Conservation (phyloP, 108 stramenopile genomes). For the Nannochloropsis oceanica region DNA sequence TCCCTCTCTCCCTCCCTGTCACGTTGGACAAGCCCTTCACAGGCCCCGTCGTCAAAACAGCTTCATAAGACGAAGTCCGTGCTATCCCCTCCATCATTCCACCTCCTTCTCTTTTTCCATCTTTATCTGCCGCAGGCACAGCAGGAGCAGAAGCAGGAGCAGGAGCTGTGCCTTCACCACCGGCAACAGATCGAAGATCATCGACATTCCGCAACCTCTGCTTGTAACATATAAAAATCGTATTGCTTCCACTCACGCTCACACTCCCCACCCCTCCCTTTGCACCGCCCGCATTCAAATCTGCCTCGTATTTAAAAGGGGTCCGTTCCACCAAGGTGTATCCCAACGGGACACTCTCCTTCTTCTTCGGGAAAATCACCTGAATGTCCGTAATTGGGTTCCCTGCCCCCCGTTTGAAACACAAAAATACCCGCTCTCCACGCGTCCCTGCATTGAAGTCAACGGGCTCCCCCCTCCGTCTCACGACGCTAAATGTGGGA, state of each 20-base stretch:
- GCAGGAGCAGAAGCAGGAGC: background rate
- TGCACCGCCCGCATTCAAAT: conserved; percentile 22
- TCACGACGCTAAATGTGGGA: conserved; percentile 3
- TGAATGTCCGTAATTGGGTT: conserved; percentile 35
- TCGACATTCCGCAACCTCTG: conserved; percentile 16
- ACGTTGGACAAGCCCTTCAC: background rate
- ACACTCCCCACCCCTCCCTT: no score
- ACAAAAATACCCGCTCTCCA: conserved; percentile 29
- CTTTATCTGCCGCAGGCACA: background rate
- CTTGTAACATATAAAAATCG: conserved; percentile 19
- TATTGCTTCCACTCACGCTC: conserved; percentile 4
- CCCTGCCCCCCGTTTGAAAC: conserved; percentile 28
- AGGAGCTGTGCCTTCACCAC: background rate
- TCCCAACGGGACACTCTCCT: conserved; percentile 14
- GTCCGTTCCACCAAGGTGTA: conserved; percentile 20
- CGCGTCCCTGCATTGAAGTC: conserved; percentile 32
- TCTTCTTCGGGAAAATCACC: conserved; percentile 13
- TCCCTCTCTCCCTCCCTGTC: background rate
- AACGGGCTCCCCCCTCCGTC: conserved; percentile 14
- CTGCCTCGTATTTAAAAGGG: conserved; percentile 12
- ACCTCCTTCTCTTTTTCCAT: background rate
- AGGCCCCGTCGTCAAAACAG: background rate
- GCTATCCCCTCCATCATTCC: background rate
- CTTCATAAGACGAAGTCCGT: background rate
- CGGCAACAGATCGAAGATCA: background rate